phyloP scores from a whole-genome alignment of 2,329 filamentous ascomycete species.

The Catunica adiposa region DNA sequence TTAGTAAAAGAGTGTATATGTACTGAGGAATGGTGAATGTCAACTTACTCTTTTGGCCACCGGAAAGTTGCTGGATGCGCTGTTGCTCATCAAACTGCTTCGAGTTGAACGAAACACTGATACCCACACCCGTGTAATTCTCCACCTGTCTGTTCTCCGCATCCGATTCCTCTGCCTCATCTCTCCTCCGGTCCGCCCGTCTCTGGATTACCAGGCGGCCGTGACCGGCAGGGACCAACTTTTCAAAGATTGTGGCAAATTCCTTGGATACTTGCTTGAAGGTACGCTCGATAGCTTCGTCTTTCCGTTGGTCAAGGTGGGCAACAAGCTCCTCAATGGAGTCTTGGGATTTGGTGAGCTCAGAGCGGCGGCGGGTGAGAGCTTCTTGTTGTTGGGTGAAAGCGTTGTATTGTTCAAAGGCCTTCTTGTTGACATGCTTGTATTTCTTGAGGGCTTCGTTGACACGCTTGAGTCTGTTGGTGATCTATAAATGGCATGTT shows the following conservation, averaged over 20 bases:
- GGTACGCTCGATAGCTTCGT: constrained; percentile 93
- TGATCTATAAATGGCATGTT: constrained; percentile 27
- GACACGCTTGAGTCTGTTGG: constrained; percentile 66
- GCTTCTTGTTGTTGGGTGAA: constrained; percentile 87
- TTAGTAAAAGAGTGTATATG: constrained; percentile 16
- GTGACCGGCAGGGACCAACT: constrained; percentile 83
- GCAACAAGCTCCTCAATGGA: constrained; percentile 87
- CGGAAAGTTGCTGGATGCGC: constrained; percentile 88
- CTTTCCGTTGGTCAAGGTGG: constrained; percentile 85
- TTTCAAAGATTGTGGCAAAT: constrained; percentile 84
- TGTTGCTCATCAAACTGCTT: constrained; percentile 93
- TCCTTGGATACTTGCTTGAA: constrained; percentile 96
- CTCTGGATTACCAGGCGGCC: constrained; percentile 87
- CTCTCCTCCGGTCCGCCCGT: constrained; percentile 55
- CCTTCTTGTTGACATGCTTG: constrained; percentile 97
- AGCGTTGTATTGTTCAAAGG: constrained; percentile 96
- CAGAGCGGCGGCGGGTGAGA: constrained; percentile 65
- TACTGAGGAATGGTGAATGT: background rate
- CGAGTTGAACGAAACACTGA: constrained; percentile 96
- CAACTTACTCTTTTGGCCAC: constrained; percentile 87
- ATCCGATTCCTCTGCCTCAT: constrained; percentile 44
- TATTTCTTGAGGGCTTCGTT: constrained; percentile 92
- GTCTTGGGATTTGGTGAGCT: constrained; percentile 69
- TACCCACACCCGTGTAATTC: constrained; percentile 91
- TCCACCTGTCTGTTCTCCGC: constrained; percentile 63